These are phyloP conservation scores for Conidiobolus incongruus DNA, from an alignment of 371 early-diverging fungal species.

Conservation along the genomic window DNA sequence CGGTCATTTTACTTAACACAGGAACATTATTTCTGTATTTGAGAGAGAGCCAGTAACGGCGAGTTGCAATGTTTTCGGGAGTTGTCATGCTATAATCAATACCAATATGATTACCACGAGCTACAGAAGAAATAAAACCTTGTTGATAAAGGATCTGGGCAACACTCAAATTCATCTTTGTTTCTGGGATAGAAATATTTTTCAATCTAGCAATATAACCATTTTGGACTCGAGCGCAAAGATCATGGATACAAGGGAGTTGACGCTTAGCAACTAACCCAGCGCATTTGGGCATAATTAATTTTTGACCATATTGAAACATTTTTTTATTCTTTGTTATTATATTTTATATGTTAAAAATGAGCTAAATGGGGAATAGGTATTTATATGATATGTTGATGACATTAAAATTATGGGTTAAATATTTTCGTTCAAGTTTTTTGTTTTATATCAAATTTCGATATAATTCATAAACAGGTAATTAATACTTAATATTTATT, in stretches of 20 bases:
- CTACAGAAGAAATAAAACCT: slow-evolving; percentile 67
- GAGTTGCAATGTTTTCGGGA: slow-evolving; percentile 60
- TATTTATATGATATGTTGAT: too few species aligned
- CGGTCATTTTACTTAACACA: slow-evolving; percentile 42
- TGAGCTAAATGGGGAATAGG: too few species aligned
- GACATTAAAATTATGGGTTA: too few species aligned
- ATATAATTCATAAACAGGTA: too few species aligned
- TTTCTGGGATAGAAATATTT: slow-evolving; percentile 70
- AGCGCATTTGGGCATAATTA: neutral
- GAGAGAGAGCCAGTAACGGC: slow-evolving; percentile 77
- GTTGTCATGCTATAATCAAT: slow-evolving; percentile 61
- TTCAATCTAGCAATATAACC: slow-evolving; percentile 61
- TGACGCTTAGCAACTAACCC: slow-evolving; percentile 1
- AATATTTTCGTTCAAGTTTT: too few species aligned
- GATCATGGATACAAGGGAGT: slow-evolving; percentile 69
- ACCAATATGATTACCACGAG: slow-evolving; percentile 52
- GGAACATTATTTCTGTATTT: slow-evolving; percentile 79
- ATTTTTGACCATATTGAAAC: too few species aligned
- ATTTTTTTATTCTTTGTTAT: too few species aligned
- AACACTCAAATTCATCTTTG: slow-evolving; percentile 71
- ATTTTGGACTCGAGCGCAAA: slow-evolving; percentile 83
- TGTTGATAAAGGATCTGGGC: slow-evolving; percentile 70
- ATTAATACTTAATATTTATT: too few species aligned
- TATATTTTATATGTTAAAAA: too few species aligned
- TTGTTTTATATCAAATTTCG: too few species aligned